Evolutionary conservation across 2,329 filamentous ascomycete genomes (phyloP).

Genomic region (Emmonsiellopsis sp.): DNA sequence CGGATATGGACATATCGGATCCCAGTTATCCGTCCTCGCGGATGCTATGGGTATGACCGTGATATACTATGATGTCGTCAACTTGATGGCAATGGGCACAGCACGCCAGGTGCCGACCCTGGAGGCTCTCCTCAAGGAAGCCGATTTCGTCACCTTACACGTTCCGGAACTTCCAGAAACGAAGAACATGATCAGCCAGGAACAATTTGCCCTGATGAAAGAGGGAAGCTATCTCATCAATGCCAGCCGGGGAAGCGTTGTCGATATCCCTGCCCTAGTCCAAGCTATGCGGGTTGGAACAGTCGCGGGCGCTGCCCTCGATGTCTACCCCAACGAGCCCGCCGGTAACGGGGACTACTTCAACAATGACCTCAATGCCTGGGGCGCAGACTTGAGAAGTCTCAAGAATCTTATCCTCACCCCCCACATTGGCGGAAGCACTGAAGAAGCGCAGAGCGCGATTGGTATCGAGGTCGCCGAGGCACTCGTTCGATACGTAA

Average conservation of each 20-base stretch:
- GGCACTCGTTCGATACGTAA: slow-evolving; percentile 86
- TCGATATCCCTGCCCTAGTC: slow-evolving; percentile 87
- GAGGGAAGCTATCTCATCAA: slow-evolving; percentile 90
- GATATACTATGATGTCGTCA: slow-evolving; percentile 92
- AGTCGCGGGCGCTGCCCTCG: slow-evolving; percentile 86
- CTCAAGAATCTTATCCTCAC: slow-evolving; percentile 92
- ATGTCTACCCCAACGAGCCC: slow-evolving; percentile 92
- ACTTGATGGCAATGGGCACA: slow-evolving; percentile 88
- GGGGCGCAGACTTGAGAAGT: slow-evolving; percentile 73
- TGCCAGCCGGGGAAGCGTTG: slow-evolving; percentile 83
- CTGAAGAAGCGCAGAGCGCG: slow-evolving; percentile 91
- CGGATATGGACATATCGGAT: slow-evolving; percentile 95
- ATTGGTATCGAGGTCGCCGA: slow-evolving; percentile 91
- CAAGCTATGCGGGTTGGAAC: slow-evolving; percentile 77
- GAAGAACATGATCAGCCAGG: slow-evolving; percentile 75
- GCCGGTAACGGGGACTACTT: slow-evolving; percentile 94
- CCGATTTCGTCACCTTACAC: slow-evolving; percentile 91
- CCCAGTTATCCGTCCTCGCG: slow-evolving; percentile 86
- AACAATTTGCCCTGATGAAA: slow-evolving; percentile 83
- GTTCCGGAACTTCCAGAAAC: slow-evolving; percentile 92
- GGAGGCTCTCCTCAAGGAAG: slow-evolving; percentile 62
- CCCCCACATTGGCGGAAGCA: slow-evolving; percentile 94
- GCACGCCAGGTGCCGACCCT: slow-evolving; percentile 73
- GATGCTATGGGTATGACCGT: slow-evolving; percentile 98
- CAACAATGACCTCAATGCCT: slow-evolving; percentile 69